Evolutionary conservation across 1,139 yeast genomes (phyloP), one percentile per base, ranked within the genome.

Genomic region (Pichia kudriavzevii): DNA sequence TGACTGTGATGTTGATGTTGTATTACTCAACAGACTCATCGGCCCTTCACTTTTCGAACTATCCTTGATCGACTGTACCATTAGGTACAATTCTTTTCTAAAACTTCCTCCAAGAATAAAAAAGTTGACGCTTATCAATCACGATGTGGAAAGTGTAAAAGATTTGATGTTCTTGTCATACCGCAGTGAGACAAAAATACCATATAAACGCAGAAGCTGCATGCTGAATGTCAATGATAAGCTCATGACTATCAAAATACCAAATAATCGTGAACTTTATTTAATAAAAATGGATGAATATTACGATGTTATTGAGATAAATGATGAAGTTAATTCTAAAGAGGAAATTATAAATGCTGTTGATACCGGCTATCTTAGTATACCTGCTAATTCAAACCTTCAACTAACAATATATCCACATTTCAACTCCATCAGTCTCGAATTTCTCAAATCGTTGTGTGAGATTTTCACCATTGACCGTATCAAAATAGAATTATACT

Each of bases 81-180:
- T 51, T 10, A 23, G 19, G 1, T 51, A 46, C 48, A 31, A 37
- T 18, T 15, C 24, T 7, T 28, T 34, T 12, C 18, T 49, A 17
- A 39, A 39, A 28, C 22, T 49, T 7, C 48, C 55, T 7, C 17
- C 30, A 11, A 32, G 30, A 16, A 26, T 50, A n/a, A 22, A 25
- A 15, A 43, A 29, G n/a, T 10, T 50, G 4, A 42, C 47, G 7
- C 22, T 51, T 2, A 44, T 39, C 12, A 41, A 48, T 28, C 36
- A 36, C 22, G 38, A 47, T 21, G 27, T 30, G 13, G 41, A 39
- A 10, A 26, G 28, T 6, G 38, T 42, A 25, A 45, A 45, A 29
- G 45, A 51, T 34, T 22, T 48, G 11, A 26, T 44, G 13, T 44
- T 43, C 33, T 30, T 38, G n/a, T 24, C 37, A 7, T 34, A 34